Evolutionary conservation across 805 yeast genomes (phyloP), one percentile per base, ranked within the genome.

Genomic region (Saccharomycopsis sp.): DNA sequence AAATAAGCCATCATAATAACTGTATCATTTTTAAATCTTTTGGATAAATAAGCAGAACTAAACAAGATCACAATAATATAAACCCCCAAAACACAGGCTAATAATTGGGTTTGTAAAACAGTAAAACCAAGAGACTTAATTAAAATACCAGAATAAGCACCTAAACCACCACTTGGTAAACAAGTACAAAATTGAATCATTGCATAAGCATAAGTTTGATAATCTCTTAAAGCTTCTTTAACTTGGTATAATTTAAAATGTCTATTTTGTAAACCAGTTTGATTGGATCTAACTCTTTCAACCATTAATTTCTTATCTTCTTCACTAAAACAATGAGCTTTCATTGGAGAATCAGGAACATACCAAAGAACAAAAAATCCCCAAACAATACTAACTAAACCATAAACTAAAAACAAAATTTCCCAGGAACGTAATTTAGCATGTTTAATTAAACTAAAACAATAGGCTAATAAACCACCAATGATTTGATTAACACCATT

Each of bases 251-350:
- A 36, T 36, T 58, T 60, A 52, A 51, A 56, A 31, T 43, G 47
- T 27, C 43, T 50, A 18, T 60, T 58, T 42, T 55, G 56, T 34
- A 57, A 52, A 39, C 68, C 70, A 19, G 64, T 62, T 36, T 55
- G 56, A 36, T 60, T 63, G 21, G 53, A 52, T 28, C 58, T 55
- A 5, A 54, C 52, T 46, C 64, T 51, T 5, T 54, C 50, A 34
- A 55, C 52, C 27, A 54, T 56, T 35, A 53, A 49, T 29, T 51
- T 49, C 39, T 53, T 59, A 38, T 61, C 62, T 23, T 46, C 51
- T 27, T 53, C 59, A 21, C 51, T 54, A 31, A 61, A 52, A 34
- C 58, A 62, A 48, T 61, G 58, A 3, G 64, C 64, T 27, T 49
- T 40, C 29, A 56, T 51, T 31, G 62, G 63, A 34, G 51, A 49